A percentile compares a stretch with the other conserved stretches of the same genome.
These are phyloP conservation scores for Sanghuangporus baumii DNA, from an alignment of 1,284 basidiomycete genomes.

Conservation along the genomic window DNA sequence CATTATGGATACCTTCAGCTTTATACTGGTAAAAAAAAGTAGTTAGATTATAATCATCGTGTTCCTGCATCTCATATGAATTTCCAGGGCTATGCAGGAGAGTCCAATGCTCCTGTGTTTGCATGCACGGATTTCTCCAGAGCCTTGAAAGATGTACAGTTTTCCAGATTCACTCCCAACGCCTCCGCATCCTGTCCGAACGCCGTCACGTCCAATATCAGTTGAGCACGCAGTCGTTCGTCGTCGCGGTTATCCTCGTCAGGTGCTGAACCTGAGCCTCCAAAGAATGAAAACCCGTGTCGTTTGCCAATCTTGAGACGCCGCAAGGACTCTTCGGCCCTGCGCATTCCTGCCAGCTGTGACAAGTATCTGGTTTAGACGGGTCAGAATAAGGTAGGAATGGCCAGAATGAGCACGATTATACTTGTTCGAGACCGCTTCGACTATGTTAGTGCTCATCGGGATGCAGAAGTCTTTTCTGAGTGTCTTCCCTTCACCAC, in stretches of 20 bases:
- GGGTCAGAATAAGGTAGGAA: background rate
- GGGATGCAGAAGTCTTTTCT: slow-evolving; percentile 46
- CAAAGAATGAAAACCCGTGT: slow-evolving; percentile 73
- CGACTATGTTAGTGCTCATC: slow-evolving; percentile 66
- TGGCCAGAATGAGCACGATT: background rate
- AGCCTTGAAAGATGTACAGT: slow-evolving; percentile 48
- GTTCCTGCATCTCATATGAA: background rate
- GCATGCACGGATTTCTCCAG: slow-evolving; percentile 57
- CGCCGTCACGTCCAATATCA: slow-evolving; percentile 80
- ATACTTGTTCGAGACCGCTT: slow-evolving; percentile 67
- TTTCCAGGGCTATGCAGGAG: background rate
- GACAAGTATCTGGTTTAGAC: slow-evolving; percentile 48
- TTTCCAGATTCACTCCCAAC: slow-evolving; percentile 61
- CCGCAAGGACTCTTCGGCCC: slow-evolving; percentile 83
- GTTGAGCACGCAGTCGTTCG: slow-evolving; percentile 77
- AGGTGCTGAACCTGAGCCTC: slow-evolving; percentile 36
- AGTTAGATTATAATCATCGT: background rate
- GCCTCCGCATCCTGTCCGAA: slow-evolving; percentile 71
- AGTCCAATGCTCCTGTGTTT: slow-evolving; percentile 32
- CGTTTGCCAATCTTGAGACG: slow-evolving; percentile 84
- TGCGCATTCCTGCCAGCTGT: slow-evolving; percentile 77
- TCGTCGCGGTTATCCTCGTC: slow-evolving; percentile 73
- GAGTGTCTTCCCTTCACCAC: slow-evolving; percentile 52
- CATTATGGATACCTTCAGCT: background rate
- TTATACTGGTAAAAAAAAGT: background rate